phyloP scores from a whole-genome alignment of 805 yeast genomes.

The Cyberlindnera lachancei region DNA sequence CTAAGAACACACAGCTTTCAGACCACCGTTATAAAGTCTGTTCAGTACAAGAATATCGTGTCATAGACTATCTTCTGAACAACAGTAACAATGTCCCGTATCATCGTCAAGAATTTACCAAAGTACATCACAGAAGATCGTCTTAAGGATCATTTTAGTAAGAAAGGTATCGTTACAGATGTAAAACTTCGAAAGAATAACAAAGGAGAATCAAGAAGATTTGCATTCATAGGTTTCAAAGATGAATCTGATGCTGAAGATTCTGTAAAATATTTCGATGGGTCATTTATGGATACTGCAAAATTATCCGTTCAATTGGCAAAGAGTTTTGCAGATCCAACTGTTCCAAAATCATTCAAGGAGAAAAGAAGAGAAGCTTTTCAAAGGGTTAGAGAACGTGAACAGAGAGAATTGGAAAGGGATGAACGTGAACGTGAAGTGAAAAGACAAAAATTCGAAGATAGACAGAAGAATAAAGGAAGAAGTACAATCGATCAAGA shows the following conservation, averaged over 20 bases:
- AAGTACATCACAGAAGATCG: conserved; percentile 67
- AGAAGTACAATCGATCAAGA: conserved; percentile 43
- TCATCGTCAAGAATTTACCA: conserved; percentile 89
- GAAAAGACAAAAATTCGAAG: conserved; percentile 24
- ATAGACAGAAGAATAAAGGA: conserved; percentile 23
- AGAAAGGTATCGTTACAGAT: conserved; percentile 70
- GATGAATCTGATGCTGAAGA: conserved; percentile 64
- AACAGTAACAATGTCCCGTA: conserved; percentile 65
- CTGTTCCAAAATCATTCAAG: conserved; percentile 60
- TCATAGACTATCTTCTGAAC: too few species aligned
- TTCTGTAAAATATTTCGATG: conserved; percentile 71
- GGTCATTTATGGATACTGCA: conserved; percentile 77
- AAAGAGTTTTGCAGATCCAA: conserved; percentile 77
- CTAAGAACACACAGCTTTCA: too few species aligned
- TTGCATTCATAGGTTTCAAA: conserved; percentile 88
- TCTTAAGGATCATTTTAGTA: conserved; percentile 54
- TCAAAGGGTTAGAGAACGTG: conserved; percentile 37
- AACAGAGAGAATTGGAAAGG: conserved; percentile 37
- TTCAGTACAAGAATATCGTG: too few species aligned
- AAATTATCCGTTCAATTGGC: conserved; percentile 75
- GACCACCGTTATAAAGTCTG: too few species aligned
- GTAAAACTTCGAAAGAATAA: conserved; percentile 75
- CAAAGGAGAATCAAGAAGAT: conserved; percentile 82
- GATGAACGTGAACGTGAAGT: conserved; percentile 32
- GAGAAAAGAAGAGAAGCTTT: conserved; percentile 45